These are phyloP conservation scores for Ostreobium quekettii DNA, from an alignment of 139 green algal genomes.

Conservation along the genomic window DNA sequence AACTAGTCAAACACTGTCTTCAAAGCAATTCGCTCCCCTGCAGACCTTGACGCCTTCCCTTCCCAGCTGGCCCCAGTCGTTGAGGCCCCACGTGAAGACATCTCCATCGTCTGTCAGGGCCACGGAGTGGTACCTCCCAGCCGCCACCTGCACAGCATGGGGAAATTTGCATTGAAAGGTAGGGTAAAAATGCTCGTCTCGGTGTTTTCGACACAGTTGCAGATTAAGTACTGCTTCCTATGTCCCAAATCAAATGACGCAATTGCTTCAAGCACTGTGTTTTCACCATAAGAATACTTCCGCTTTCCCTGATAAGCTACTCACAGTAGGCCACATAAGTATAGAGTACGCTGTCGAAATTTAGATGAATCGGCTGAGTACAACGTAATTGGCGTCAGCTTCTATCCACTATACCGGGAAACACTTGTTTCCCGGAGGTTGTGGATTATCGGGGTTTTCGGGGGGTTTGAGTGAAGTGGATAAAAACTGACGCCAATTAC, in stretches of 20 bases:
- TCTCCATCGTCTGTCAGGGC: constrained; percentile 33
- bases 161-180: background rate
- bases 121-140: constrained; percentile 27
- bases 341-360: too few species aligned
- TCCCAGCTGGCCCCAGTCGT: constrained; percentile 62
- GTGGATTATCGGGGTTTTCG: too few species aligned
- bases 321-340: background rate
- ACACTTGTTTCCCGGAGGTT: too few species aligned
- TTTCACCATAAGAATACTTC: background rate
- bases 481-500: too few species aligned
- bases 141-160: background rate
- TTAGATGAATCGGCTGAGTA: too few species aligned
- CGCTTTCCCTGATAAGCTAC: background rate
- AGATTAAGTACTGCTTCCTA: background rate
- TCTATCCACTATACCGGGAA: too few species aligned
- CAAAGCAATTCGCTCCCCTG: too few species aligned
- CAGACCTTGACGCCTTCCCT: too few species aligned
- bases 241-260: background rate
- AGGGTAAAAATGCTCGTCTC: background rate
- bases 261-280: background rate
- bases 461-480: too few species aligned
- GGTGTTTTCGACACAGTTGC: background rate
- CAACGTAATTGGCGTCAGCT: too few species aligned
- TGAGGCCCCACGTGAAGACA: constrained; percentile 54
- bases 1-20: too few species aligned